Base-by-base conservation (phyloP, 805 yeast species). In the Tetrapisispora namnaoensis region DNA sequence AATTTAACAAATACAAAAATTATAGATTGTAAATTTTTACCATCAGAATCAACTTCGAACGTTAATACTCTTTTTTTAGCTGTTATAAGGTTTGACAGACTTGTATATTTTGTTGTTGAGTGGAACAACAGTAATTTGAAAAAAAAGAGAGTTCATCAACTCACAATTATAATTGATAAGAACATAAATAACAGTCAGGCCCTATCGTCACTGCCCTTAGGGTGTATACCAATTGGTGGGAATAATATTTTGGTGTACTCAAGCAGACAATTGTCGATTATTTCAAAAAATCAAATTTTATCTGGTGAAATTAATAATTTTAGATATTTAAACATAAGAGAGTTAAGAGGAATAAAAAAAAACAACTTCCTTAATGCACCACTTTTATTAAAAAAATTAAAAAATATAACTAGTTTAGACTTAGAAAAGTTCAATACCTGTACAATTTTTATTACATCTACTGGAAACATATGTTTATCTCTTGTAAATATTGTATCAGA, bases 211-310 rank as follows among this genome's bases (percentile, higher is more conserved):
- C 32, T 41, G 1, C 51, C 56, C 2, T 45, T 54, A n/a, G 52
- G 53, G 8, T 50, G 56, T 28, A 40, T 60, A 6, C 54, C 67
- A 20, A 43, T 58, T 27, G 55, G 59, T 14, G 38, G 44, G 4
- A 54, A 56, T 37, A 54, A 50, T 36, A 47, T 51, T 14, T 34
- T 63, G 10, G 47, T 53, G 1, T 56, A 53, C 36, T 49, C 57
- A 4, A 46, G 42, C 9, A 49, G 44, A 5, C 43, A 46, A 4
- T 38, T 59, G 11, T 47, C 52, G 2, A 28, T 61, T 2, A 50
- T 62, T 2, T 56, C 62, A 9, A 62, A 63, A 2, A 59, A 57
- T 39, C 66, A 63, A 49, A 53, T 63, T 2, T 55, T 61, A 54
- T 62, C 66, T 1, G 68, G 66, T 1, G 66, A 63, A 40, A 52